These are phyloP conservation scores for Plasmodium billcollinsi DNA, from an alignment of 169 alveolate genomes.

Conservation along the genomic window DNA sequence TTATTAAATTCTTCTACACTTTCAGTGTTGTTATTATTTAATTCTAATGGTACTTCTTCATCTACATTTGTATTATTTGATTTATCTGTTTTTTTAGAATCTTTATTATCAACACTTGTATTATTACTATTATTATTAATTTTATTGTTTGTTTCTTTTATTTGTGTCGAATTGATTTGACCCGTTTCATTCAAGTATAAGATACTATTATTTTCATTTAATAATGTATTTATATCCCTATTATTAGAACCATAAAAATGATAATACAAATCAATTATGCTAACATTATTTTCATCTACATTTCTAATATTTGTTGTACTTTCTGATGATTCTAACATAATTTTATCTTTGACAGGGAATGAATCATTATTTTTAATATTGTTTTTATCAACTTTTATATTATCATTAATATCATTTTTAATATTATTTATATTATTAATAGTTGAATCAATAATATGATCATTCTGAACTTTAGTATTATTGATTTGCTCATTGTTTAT, in stretches of 20 bases:
- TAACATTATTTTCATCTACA: constrained; percentile 40
- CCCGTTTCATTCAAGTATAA: constrained; percentile 60
- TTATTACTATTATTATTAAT: neutral
- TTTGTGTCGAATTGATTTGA: constrained; percentile 11
- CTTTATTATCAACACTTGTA: constrained; percentile 1
- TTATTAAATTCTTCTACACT: neutral
- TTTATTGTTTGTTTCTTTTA: constrained; percentile 12
- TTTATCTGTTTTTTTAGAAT: neutral
- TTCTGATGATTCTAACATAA: constrained; percentile 29
- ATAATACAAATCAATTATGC: constrained; percentile 67
- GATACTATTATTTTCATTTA: constrained; percentile 66
- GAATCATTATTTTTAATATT: neutral
- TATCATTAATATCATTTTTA: constrained; percentile 1
- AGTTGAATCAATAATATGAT: neutral
- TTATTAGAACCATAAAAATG: constrained; percentile 58
- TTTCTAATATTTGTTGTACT: neutral
- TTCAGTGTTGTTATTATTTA: constrained; percentile 5
- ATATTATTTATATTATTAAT: constrained; percentile 2
- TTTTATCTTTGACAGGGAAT: constrained; percentile 52
- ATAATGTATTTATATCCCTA: constrained; percentile 36
- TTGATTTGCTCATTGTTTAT: too few species aligned
- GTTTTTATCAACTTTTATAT: neutral
- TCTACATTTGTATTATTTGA: neutral
- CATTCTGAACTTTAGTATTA: neutral
- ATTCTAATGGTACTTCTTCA: neutral